A percentile compares a stretch with the other conserved stretches of the same genome.
These are phyloP conservation scores for Pelargonium citronellum DNA, from an alignment of 441 rosid species.

Conservation along the genomic window DNA sequence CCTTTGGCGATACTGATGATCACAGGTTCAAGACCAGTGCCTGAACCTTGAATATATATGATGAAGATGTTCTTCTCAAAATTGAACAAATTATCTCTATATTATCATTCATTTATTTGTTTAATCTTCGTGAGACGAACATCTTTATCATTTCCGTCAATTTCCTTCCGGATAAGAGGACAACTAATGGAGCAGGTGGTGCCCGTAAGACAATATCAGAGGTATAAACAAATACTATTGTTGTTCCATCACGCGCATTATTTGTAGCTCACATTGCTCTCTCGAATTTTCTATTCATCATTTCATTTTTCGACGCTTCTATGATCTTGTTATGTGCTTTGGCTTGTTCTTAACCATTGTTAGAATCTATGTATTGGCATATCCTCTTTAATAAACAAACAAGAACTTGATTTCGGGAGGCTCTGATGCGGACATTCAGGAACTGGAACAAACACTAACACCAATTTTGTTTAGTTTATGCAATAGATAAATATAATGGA, in stretches of 20 bases:
- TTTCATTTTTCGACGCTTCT: too few species aligned
- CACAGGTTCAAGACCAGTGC: too few species aligned
- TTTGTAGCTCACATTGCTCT: background rate
- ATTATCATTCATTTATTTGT: too few species aligned
- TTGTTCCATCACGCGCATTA: background rate
- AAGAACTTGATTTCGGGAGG: background rate
- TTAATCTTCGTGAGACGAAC: background rate
- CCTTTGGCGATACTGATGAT: too few species aligned
- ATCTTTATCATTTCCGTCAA: background rate
- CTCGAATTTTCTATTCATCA: background rate
- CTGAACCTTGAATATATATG: too few species aligned
- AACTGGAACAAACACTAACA: background rate
- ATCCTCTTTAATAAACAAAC: background rate
- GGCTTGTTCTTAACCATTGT: background rate
- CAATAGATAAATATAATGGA: background rate
- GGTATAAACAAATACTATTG: background rate
- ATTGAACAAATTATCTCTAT: too few species aligned
- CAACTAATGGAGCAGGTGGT: background rate
- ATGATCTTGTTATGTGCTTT: background rate
- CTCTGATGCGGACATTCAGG: background rate
- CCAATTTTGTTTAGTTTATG: background rate
- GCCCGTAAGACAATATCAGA: background rate
- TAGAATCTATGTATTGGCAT: background rate
- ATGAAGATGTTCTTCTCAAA: too few species aligned
- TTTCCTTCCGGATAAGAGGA: background rate